Base-by-base conservation (phyloP, 1,284 basidiomycete genomes). In the Apiotrichum veenhuisii region DNA sequence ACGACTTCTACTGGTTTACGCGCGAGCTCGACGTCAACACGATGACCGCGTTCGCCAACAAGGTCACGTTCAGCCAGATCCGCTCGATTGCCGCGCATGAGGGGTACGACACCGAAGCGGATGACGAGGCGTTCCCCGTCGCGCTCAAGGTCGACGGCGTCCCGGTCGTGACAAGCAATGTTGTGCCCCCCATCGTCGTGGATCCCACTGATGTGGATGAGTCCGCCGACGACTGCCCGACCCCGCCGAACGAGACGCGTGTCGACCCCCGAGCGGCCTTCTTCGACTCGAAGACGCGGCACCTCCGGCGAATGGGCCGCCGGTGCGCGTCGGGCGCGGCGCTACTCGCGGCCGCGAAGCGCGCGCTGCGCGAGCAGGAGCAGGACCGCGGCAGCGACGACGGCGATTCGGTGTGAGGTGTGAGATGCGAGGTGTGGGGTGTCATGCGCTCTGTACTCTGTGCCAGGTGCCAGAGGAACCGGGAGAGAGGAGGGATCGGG, bases 41-140 rank as follows among this genome's bases (percentile, higher is more conserved):
- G 11, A 18, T 48, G n/a, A 23, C 46, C n/a, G 20, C 46, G 20
- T 48, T 48, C 17, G 46, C 37, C n/a, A 14, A 30, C 10, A 48
- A 36, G 46, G 46, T 48, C 3, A 48, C 22, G 15, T 48, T 57
- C 26, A 42, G 45, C 40, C 52, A 61, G 30, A 54, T 61, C 14
- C 48, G 54, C 18, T 50, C 52, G 36, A 50, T 61, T 1, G 55
- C 55, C 30, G 59, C 55, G 10, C 23, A 43, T 3, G 42, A 43
- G 17, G 42, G 25, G 23, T 25, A 43, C 25, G 25, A 15, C 23
- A 43, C 42, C 12, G 42, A 38, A 15, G 37, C 15, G 42, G 49
- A 52, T 37, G 41, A 42, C 30, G 45, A 47, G 17, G 37, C 38
- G 30, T 25, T 38, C 5, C 23, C 22, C n/a, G 23, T 41, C 40